phyloP scores from a whole-genome alignment of 805 yeast genomes.

The Cyberlindnera galapagoensis region DNA sequence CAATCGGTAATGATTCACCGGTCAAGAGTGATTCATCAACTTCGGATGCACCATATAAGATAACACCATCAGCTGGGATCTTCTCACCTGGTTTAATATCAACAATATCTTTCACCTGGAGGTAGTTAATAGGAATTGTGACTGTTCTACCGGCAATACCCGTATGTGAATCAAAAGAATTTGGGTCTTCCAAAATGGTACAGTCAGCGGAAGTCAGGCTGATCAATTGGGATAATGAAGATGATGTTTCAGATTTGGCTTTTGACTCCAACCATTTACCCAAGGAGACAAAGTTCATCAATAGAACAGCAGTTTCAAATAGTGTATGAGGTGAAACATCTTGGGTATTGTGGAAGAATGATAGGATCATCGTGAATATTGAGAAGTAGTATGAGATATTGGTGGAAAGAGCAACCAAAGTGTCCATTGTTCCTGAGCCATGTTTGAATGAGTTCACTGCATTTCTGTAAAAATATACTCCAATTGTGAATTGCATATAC shows the following conservation, averaged over 20 bases:
- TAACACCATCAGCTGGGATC: conserved; percentile 87
- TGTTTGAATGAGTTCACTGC: conserved; percentile 61
- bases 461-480: conserved; percentile 57
- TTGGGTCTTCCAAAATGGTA: conserved; percentile 44
- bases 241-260: conserved; percentile 91
- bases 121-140: conserved; percentile 62
- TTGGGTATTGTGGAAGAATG: conserved; percentile 35
- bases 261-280: conserved; percentile 90
- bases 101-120: conserved; percentile 73
- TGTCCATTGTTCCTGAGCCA: conserved; percentile 85
- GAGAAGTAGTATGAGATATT: conserved; percentile 74
- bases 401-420: conserved; percentile 78
- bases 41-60: conserved; percentile 73
- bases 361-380: conserved; percentile 47
- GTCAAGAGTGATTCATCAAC: conserved; percentile 87
- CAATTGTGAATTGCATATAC: conserved; percentile 58
- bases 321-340: conserved; percentile 56
- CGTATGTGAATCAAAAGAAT: conserved; percentile 15
- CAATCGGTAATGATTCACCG: conserved; percentile 81
- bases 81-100: conserved; percentile 80
- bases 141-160: conserved; percentile 28
- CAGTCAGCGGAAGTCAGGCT: conserved; percentile 79
- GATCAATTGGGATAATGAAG: conserved; percentile 75
- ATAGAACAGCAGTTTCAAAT: conserved; percentile 85
- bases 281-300: conserved; percentile 72